Evolutionary conservation across 2,329 filamentous ascomycete genomes (phyloP), one percentile per base, ranked within the genome.

Genomic region (Ophiostoma sp.): DNA sequence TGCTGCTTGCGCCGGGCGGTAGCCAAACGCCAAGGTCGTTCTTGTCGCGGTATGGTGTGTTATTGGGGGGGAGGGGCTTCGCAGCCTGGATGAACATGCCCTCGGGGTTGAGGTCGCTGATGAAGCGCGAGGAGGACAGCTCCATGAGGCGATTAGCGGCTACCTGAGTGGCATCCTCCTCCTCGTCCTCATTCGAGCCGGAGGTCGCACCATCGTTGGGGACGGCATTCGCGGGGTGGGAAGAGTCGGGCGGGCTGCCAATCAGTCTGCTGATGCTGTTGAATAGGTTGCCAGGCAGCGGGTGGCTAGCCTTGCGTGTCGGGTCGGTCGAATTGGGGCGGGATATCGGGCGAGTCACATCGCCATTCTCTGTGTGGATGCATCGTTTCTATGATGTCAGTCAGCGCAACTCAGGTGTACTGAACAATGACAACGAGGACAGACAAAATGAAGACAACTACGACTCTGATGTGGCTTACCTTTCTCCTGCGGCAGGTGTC

Each of bases 91-190:
- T 79, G 68, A 88, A 85, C 74, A 87, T 83, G 69, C 82, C 82
- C 74, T 87, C 85, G 1, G 85, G 85, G 71, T 85, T 87, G 41
- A 86, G 73, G 72, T 87, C 85, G 18, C 85, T 84, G 49, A 87
- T 81, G 67, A 86, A 87, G 6, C 85, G 82, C 1, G 79, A 76
- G 1, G 79, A 76, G 6, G 75, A 73, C 5, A 76, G 74, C 68
- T 75, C 73, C 40, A 76, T 74, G 12, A 74, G 68, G 42, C 72
- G 73, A 5, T 74, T 74, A 14, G 75, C 73, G 5, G 75, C 76
- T 1, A 73, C 70, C 11, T 75, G 71, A 1, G 70, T 72, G 27
- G 71, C 71, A 62, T 70, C 68, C 41, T 69, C 75, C n/a, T 70
- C 71, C 11, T 38, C 27, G 27, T 27, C 62, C 8, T 55, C 40